Conservation (phyloP, 805 yeast genomes). For the Komagataella kurtzmanii region DNA sequence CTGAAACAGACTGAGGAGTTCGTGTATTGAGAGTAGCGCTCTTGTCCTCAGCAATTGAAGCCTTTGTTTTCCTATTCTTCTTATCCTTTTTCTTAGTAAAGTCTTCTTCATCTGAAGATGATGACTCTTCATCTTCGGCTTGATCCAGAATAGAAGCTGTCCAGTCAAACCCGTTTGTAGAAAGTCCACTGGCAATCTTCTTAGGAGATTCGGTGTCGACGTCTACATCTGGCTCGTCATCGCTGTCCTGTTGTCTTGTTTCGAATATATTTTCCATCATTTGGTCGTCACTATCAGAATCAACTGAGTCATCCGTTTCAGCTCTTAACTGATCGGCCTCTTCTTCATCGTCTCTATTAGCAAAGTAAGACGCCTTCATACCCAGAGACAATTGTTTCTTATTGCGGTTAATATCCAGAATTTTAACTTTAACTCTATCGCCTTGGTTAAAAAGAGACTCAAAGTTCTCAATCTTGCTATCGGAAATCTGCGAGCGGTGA, state of each 20-base stretch:
- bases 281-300: constrained; percentile 17
- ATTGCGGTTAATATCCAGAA: constrained; percentile 44
- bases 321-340: constrained; percentile 19
- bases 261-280: constrained; percentile 22
- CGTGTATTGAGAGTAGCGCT: constrained; percentile 75
- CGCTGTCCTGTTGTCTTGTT: constrained; percentile 1
- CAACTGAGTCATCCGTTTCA: constrained; percentile 10
- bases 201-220: constrained; percentile 13
- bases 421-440: constrained; percentile 78
- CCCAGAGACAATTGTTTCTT: constrained; percentile 79
- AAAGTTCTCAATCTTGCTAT: constrained; percentile 44
- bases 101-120: constrained; percentile 39
- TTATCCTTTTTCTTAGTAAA: constrained; percentile 24
- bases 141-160: constrained; percentile 81
- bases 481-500: constrained; percentile 76
- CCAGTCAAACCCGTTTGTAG: constrained; percentile 92
- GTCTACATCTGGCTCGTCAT: constrained; percentile 1
- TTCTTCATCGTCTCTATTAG: constrained; percentile 8
- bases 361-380: constrained; percentile 87
- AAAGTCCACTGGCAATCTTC: constrained; percentile 38
- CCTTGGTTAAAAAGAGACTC: constrained; percentile 70
- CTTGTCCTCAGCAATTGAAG: constrained; percentile 45
- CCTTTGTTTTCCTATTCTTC: constrained; percentile 31
- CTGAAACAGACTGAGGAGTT: constrained; percentile 84
- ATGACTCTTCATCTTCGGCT: constrained; percentile 44